Evolutionary conservation across 106 monocot genomes (phyloP).

Genomic region (Dactylorhiza incarnata): DNA sequence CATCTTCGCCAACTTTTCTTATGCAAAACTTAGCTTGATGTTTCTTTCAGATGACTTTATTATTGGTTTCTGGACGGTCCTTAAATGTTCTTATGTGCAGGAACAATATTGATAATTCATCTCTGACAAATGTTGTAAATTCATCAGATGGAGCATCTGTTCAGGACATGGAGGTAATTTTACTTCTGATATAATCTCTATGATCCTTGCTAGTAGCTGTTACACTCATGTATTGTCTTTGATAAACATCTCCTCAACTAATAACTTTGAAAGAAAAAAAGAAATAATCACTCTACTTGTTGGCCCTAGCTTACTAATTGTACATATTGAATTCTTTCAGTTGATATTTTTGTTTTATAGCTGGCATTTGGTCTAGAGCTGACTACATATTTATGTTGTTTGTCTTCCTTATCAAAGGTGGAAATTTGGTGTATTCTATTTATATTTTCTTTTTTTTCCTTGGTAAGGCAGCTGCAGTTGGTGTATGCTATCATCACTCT

Average conservation of each 20-base stretch:
- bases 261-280: background rate
- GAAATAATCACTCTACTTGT: background rate
- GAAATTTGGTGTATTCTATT: background rate
- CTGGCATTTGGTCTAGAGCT: background rate
- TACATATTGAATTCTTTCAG: background rate
- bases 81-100: constrained; percentile 18
- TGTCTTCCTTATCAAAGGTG: background rate
- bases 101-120: constrained; percentile 19
- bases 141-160: constrained; percentile 40
- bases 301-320: background rate
- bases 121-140: constrained; percentile 21
- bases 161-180: constrained; percentile 65
- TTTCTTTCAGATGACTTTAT: background rate
- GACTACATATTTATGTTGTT: background rate
- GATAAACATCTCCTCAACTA: background rate
- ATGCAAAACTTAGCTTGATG: background rate
- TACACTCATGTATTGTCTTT: background rate
- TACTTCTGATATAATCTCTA: background rate
- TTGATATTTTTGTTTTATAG: background rate
- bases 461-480: too few species aligned
- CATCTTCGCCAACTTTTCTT: background rate
- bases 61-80: background rate
- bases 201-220: background rate
- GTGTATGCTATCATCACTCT: too few species aligned
- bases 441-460: background rate